Evolutionary conservation across 305 asterid species (phyloP).

Genomic region (Rubia peregrina): DNA sequence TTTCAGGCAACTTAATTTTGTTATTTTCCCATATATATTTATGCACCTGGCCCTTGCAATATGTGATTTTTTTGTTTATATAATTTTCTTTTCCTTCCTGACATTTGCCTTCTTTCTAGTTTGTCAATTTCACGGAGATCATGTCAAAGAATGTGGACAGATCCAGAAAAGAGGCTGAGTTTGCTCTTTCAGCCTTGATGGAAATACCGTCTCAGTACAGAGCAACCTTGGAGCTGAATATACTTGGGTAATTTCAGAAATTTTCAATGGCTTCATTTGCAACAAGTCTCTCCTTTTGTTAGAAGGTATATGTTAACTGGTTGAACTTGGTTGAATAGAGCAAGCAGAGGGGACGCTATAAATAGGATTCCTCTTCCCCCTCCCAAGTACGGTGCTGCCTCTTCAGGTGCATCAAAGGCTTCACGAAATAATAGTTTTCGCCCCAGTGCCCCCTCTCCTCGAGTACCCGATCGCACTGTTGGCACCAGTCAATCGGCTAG

Average conservation of each 20-base stretch:
- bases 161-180: conserved; percentile 83
- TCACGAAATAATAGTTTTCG: conserved; percentile 40
- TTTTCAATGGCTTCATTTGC: not conserved
- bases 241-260: conserved; percentile 56
- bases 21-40: not conserved
- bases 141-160: conserved; percentile 63
- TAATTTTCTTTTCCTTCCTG: not conserved
- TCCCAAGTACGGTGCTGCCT: conserved; percentile 61
- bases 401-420: conserved; percentile 48
- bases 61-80: not conserved
- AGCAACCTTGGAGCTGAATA: conserved; percentile 83
- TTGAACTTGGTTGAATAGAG: conserved; percentile 37
- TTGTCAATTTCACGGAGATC: conserved; percentile 86
- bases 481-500: conserved; percentile 39
- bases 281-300: not conserved
- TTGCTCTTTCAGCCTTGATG: conserved; percentile 88
- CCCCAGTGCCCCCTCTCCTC: conserved; percentile 66
- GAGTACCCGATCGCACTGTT: conserved; percentile 25
- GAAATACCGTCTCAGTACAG: conserved; percentile 92
- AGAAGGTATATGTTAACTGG: conserved; percentile 13
- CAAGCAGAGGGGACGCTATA: conserved; percentile 56
- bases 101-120: conserved; percentile 34
- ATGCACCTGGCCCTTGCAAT: conserved; percentile 3
- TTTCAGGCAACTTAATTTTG: conserved; percentile 58
- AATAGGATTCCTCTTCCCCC: conserved; percentile 84